phyloP scores from a whole-genome alignment of 805 yeast genomes.

The Yarrowia sp. region DNA sequence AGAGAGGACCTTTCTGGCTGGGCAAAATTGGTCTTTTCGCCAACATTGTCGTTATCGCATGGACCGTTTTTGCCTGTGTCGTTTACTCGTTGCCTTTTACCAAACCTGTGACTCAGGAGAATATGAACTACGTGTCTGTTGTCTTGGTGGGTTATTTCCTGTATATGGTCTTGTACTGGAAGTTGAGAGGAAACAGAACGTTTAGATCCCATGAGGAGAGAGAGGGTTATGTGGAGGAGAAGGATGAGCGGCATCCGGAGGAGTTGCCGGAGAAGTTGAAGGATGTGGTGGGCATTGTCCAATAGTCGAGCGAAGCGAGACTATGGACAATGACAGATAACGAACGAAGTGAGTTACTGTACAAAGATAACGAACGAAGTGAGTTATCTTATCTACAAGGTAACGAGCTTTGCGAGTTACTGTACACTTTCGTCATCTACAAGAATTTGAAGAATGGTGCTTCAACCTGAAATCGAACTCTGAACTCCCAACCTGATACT shows the following conservation, averaged over 20 bases:
- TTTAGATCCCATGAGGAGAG: constrained; percentile 32
- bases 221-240: constrained; percentile 26
- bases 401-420: too few species aligned
- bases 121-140: constrained; percentile 62
- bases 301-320: background rate
- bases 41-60: constrained; percentile 54
- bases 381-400: too few species aligned
- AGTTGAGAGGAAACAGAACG: constrained; percentile 19
- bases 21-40: constrained; percentile 42
- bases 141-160: constrained; percentile 29
- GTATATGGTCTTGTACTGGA: constrained; percentile 27
- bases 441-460: too few species aligned
- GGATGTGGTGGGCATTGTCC: constrained; percentile 19
- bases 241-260: constrained; percentile 8
- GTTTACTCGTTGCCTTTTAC: constrained; percentile 68
- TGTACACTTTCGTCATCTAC: too few species aligned
- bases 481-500: too few species aligned
- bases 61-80: constrained; percentile 66
- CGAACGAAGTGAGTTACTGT: background rate
- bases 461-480: too few species aligned
- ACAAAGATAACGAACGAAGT: too few species aligned
- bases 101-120: constrained; percentile 65
- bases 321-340: too few species aligned
- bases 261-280: constrained; percentile 17
- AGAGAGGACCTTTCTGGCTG: constrained; percentile 43